Conservation (phyloP, 495 filamentous ascomycete genomes). For the Bacidia rubella region DNA sequence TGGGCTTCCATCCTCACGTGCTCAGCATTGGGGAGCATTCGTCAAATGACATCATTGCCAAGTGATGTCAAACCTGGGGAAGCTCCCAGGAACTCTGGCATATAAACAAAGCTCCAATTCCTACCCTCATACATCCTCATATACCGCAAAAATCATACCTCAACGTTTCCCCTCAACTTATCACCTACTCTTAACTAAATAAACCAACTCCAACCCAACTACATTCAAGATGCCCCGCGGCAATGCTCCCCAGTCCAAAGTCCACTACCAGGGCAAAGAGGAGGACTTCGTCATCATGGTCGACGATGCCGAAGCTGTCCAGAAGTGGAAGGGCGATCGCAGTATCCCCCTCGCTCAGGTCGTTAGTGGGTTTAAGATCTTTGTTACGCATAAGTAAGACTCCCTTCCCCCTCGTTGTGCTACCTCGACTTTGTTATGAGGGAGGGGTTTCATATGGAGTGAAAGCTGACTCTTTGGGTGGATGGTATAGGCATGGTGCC, state of each 20-base stretch:
- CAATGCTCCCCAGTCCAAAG: constrained; percentile 59
- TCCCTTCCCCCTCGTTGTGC: not conserved
- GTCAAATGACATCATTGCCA: too few species aligned
- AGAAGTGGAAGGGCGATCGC: constrained; percentile 75
- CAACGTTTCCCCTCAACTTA: not conserved
- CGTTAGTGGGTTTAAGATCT: constrained; percentile 80
- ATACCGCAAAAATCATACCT: not conserved
- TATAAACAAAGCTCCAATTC: not conserved
- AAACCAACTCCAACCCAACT: not conserved
- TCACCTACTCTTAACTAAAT: not conserved
- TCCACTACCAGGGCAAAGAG: constrained; percentile 77
- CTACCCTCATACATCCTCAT: not conserved
- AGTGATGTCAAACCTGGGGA: not conserved
- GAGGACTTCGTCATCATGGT: constrained; percentile 91
- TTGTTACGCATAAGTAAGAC: constrained; percentile 76
- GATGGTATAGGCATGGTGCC: constrained; percentile 62
- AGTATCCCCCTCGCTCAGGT: constrained; percentile 69
- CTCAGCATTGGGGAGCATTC: too few species aligned
- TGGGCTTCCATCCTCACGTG: too few species aligned
- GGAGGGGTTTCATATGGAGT: not conserved
- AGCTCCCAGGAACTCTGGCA: not conserved
- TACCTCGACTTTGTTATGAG: not conserved
- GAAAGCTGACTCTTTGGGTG: not conserved
- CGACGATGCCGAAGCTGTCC: constrained; percentile 53
- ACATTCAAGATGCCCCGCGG: constrained; percentile 56